Base-by-base conservation (phyloP, 345 rosid genomes). In the Eucalyptus sp. region DNA sequence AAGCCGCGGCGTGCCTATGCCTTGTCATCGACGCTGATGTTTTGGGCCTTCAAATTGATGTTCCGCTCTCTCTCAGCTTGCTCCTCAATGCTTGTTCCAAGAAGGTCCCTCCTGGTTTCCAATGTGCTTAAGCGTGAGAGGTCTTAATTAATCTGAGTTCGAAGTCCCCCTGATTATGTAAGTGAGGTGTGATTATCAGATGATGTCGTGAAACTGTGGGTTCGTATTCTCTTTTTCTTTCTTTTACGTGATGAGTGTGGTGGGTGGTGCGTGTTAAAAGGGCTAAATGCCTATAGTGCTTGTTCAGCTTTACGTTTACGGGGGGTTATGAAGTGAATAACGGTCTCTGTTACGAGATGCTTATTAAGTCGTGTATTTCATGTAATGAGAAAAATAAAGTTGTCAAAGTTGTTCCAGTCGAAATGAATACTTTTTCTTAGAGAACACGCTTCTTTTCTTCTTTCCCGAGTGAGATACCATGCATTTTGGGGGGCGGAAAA, bases 11-110 rank as follows among this genome's bases (percentile, higher is more conserved):
- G n/a, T 96, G 96, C 92, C 94, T 95, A 86, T 95, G 97, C 91
- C 93, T 95, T 17, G 96, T 95, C 88, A 94, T 94, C 90, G 94
- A 94, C 90, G 97, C 97, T 86, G 92, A 94, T 83, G 14, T 94
- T 56, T 93, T 95, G 3, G 96, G 97, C 48, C 93, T 93, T 89
- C 89, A 93, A 86, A 91, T 96, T 71, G 58, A 94, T n/a, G 91
- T 93, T 60, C 93, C 96, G 22, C 90, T 95, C 85, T 94, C 97
- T 2, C 87, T 96, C 89, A 91, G 95, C 91, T 92, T 96, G 92
- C 96, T 96, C 52, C 92, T 96, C 86, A 95, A 93, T 90, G 93
- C 94, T 81, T 96, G 97, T 68, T 95, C 95, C 62, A 95, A 94
- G 91, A 86, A 88, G 41, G 95, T 94, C 51, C 96, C 98, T 16